Evolutionary conservation across 1,139 yeast genomes (phyloP), one percentile per base, ranked within the genome.

Genomic region (Pichia sp.): DNA sequence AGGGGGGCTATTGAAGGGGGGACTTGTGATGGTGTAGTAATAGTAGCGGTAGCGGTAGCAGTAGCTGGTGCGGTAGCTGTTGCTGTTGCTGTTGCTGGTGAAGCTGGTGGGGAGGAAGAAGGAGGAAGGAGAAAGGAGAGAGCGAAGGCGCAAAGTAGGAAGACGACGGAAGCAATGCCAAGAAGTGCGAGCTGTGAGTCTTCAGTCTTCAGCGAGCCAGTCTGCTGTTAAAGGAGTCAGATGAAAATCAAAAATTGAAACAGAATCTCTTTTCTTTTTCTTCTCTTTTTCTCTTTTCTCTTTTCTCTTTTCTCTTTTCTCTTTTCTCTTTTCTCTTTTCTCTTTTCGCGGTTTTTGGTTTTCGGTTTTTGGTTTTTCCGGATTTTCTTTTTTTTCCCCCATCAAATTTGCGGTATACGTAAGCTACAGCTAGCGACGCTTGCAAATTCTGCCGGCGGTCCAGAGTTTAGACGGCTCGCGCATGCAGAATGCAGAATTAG

Each of bases 261-360:
- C 30, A 21, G 27, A 30, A 23, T n/a, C 17, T 26, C 26, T 23
- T 32, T 21, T 22, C 12, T 26, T 25, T 13, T 25, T 27, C 13
- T 17, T 30, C 15, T 30, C 16, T 8, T 17, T 30, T 22, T 30
- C 16, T 8, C 17, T 12, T 24, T 13, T 30, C n/a, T 17, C 9
- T 11, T n/a, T 7, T 17, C 18, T 22, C 18, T 20, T 20, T 18
- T 27, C 17, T 27, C 16, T 27, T 29, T 14, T 29, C 13, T 9
- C n/a, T 7, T 29, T 17, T 25, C 16, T 25, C 14, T 30, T 30
- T 14, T 19, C 4, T 30, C 10, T 13, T 15, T 25, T 21, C 14
- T 17, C 5, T 16, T 10, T 20, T 25, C 19, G 23, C 21, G 27
- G 25, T n/a, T n/a, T n/a, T n/a, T n/a, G n/a, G n/a, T n/a, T n/a